Conservation (phyloP, 768 basidiomycete genomes). For the Mycena pura region DNA sequence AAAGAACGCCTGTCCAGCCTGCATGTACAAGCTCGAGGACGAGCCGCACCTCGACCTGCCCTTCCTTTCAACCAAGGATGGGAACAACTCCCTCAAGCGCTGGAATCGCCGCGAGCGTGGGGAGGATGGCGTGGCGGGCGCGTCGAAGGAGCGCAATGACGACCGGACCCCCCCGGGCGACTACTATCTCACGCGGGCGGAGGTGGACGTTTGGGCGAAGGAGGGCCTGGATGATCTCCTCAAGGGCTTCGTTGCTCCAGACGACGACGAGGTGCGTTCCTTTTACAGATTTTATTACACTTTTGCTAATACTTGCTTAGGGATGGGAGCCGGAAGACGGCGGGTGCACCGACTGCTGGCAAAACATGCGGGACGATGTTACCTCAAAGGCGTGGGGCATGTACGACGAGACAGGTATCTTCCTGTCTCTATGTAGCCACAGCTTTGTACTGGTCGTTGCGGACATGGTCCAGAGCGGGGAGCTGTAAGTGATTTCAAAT, state of each 20-base stretch:
- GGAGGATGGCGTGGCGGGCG: slow-evolving; percentile 9
- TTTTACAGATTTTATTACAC: background rate
- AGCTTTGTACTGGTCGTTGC: slow-evolving; percentile 19
- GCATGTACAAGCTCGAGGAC: slow-evolving; percentile 30
- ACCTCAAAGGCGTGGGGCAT: slow-evolving; percentile 16
- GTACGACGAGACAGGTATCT: slow-evolving; percentile 27
- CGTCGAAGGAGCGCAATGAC: slow-evolving; percentile 6
- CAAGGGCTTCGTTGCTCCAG: background rate
- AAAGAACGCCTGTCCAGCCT: no score
- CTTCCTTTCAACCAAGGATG: slow-evolving; percentile 30
- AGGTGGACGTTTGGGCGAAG: slow-evolving; percentile 13
- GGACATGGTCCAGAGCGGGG: slow-evolving; percentile 43
- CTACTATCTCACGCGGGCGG: slow-evolving; percentile 15
- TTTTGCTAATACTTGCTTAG: background rate
- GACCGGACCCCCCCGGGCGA: background rate
- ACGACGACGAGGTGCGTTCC: background rate
- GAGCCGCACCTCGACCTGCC: slow-evolving; percentile 24
- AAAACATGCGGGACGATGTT: slow-evolving; percentile 18
- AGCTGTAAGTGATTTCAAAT: slow-evolving; percentile 39
- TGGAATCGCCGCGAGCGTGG: background rate
- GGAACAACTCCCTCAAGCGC: slow-evolving; percentile 33
- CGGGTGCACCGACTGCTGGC: slow-evolving; percentile 17
- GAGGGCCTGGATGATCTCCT: background rate
- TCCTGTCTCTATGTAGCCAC: no score
- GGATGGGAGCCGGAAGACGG: background rate